Evolutionary conservation across 495 filamentous ascomycete species (phyloP).

Genomic region (Cercophora scortea): DNA sequence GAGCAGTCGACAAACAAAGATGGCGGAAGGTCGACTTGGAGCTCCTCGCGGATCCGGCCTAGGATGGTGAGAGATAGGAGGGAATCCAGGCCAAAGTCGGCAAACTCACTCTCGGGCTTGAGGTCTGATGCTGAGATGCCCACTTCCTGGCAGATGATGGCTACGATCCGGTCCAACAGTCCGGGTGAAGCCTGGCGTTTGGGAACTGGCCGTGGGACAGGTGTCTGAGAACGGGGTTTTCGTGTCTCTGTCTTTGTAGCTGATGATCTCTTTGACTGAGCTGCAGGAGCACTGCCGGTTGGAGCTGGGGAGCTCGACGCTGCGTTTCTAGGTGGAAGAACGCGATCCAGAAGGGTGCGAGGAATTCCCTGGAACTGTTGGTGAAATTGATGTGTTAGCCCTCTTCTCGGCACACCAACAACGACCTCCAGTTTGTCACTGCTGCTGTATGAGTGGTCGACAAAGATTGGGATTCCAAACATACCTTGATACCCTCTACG

Average conservation of each 20-base stretch:
- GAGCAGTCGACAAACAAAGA: constrained; percentile 42
- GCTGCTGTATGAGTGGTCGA: too few species aligned
- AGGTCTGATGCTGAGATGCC: constrained; percentile 57
- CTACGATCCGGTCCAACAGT: constrained; percentile 43
- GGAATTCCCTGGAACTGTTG: constrained; percentile 58
- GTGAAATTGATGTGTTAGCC: too few species aligned
- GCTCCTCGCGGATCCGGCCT: constrained; percentile 48
- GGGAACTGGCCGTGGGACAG: constrained; percentile 20
- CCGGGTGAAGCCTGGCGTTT: constrained; percentile 23
- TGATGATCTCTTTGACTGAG: too few species aligned
- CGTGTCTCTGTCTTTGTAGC: too few species aligned
- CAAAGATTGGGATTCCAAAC: too few species aligned
- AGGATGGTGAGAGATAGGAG: constrained; percentile 49
- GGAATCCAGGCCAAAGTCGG: constrained; percentile 54
- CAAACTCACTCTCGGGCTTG: constrained; percentile 42
- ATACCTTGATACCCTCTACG: constrained; percentile 31
- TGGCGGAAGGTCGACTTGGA: constrained; percentile 49
- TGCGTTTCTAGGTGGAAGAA: constrained; percentile 46
- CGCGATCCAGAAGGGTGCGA: constrained; percentile 57
- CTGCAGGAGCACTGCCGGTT: too few species aligned
- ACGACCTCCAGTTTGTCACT: too few species aligned
- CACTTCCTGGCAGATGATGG: constrained; percentile 59
- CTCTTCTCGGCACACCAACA: too few species aligned
- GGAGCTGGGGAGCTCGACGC: too few species aligned
- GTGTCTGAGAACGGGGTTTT: constrained; percentile 21